phyloP scores from a whole-genome alignment of 768 basidiomycete species.

The Rhodotorula kratochvilovae region DNA sequence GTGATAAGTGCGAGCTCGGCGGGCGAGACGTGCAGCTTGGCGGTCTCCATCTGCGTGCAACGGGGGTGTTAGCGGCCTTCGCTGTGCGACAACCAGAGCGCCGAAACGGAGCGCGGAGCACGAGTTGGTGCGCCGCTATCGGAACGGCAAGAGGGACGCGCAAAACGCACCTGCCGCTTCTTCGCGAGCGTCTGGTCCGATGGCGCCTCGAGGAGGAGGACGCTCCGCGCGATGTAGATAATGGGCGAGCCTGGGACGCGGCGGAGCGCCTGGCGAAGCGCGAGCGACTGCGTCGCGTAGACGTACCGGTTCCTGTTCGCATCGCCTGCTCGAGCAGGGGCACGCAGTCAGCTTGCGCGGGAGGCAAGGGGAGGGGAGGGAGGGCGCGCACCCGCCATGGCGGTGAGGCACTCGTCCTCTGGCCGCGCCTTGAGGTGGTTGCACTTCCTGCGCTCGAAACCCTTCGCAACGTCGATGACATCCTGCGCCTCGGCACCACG shows the following conservation, averaged over 20 bases:
- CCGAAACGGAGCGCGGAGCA: too few relatives aligned
- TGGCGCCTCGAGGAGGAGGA: conserved; percentile 88
- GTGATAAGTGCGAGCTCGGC: conserved; percentile 41
- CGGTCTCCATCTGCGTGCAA: conserved; percentile 56
- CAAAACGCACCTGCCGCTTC: conserved; percentile 61
- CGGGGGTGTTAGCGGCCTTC: not conserved
- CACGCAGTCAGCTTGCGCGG: not conserved
- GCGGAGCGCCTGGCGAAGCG: conserved; percentile 66
- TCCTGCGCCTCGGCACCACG: conserved; percentile 55
- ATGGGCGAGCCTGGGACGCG: conserved; percentile 78
- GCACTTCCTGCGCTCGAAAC: conserved; percentile 87
- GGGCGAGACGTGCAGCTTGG: conserved; percentile 57
- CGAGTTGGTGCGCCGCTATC: too few relatives aligned
- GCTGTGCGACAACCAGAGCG: too few relatives aligned
- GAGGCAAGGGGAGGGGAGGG: not conserved
- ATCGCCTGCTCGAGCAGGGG: conserved; percentile 54
- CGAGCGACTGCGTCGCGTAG: conserved; percentile 73
- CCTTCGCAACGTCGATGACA: conserved; percentile 82
- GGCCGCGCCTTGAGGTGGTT: conserved; percentile 73
- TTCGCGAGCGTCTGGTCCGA: conserved; percentile 67
- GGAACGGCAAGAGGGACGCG: too few relatives aligned
- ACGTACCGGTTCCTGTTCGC: conserved; percentile 90
- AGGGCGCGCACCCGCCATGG: conserved; percentile 63
- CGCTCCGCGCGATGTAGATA: conserved; percentile 80
- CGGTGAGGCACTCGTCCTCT: conserved; percentile 73